Evolutionary conservation across 768 basidiomycete species (phyloP).

Genomic region (Phaeolepiota aurea): DNA sequence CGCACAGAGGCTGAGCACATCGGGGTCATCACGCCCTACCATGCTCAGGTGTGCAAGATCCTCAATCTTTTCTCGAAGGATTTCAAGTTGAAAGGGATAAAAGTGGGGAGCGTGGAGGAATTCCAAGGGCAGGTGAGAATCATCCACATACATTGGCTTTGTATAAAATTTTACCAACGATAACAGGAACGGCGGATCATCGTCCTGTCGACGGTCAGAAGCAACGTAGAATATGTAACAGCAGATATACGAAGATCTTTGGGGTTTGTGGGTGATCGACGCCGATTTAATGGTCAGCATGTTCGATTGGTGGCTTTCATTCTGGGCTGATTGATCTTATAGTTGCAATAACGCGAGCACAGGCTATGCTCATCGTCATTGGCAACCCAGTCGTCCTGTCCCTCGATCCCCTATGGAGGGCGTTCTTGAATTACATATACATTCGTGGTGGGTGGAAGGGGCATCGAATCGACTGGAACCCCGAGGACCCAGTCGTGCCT

Average conservation of each 20-base stretch:
- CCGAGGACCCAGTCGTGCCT: conserved; percentile 19
- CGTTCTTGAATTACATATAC: conserved; percentile 51
- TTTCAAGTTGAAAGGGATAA: conserved; percentile 29
- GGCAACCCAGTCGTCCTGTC: conserved; percentile 52
- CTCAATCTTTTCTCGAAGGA: conserved; percentile 23
- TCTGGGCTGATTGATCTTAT: too few relatives aligned
- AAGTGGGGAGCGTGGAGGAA: conserved; percentile 61
- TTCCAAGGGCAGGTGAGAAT: conserved; percentile 55
- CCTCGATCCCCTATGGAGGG: conserved; percentile 51
- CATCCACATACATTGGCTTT: conserved; percentile 11
- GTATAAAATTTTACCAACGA: conserved; percentile 23
- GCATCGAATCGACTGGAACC: conserved; percentile 22
- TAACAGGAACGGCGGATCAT: conserved; percentile 46
- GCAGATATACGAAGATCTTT: conserved; percentile 47
- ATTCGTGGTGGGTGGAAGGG: conserved; percentile 46
- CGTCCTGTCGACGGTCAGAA: conserved; percentile 51
- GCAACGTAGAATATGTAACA: conserved; percentile 38
- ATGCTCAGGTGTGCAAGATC: conserved; percentile 53
- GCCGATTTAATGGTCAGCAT: conserved; percentile 47
- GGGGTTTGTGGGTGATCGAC: conserved; percentile 48
- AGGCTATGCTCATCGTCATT: conserved; percentile 54
- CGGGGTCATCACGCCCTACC: conserved; percentile 65
- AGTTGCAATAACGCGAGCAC: conserved; percentile 64
- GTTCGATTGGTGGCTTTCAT: too few relatives aligned
- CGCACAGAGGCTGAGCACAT: conserved; percentile 31